Percentiles rank a stretch among this genome's conserved stretches.
phyloP scores from a whole-genome alignment of 208 protist species.

The Trypanosoma vivax region DNA sequence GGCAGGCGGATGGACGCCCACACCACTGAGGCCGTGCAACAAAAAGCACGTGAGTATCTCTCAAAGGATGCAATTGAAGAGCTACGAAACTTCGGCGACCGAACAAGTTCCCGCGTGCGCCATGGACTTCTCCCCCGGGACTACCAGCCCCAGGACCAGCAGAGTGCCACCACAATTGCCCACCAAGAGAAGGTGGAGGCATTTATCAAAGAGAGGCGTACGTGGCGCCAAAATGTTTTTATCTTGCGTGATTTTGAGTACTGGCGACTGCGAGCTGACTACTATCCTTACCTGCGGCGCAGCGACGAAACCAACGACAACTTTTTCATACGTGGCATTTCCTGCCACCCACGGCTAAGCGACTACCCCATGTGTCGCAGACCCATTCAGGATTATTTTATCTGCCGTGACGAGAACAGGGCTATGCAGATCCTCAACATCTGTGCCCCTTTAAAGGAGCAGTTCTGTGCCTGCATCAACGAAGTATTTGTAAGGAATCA shows the following conservation, averaged over 20 bases:
- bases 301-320: constrained; percentile 59
- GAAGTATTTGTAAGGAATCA: constrained; percentile 80
- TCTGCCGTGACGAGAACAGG: constrained; percentile 64
- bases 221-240: constrained; percentile 56
- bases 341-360: constrained; percentile 68
- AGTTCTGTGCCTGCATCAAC: constrained; percentile 84
- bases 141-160: constrained; percentile 15
- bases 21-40: constrained; percentile 11
- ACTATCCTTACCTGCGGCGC: constrained; percentile 68
- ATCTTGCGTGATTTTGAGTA: constrained; percentile 66
- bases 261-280: constrained; percentile 70
- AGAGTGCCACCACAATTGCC: constrained; percentile 25
- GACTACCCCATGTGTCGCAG: constrained; percentile 79
- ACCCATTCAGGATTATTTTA: constrained; percentile 82
- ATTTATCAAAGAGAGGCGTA: constrained; percentile 50
- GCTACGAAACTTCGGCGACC: constrained; percentile 29
- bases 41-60: constrained; percentile 50
- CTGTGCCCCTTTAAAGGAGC: constrained; percentile 76
- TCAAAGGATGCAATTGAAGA: constrained; percentile 54
- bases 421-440: constrained; percentile 70
- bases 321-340: constrained; percentile 77
- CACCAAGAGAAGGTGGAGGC: constrained; percentile 59
- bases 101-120: constrained; percentile 31
- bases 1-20: constrained; percentile 9
- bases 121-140: constrained; percentile 59